phyloP scores from a whole-genome alignment of 441 rosid genomes.

The Geranium incanum region DNA sequence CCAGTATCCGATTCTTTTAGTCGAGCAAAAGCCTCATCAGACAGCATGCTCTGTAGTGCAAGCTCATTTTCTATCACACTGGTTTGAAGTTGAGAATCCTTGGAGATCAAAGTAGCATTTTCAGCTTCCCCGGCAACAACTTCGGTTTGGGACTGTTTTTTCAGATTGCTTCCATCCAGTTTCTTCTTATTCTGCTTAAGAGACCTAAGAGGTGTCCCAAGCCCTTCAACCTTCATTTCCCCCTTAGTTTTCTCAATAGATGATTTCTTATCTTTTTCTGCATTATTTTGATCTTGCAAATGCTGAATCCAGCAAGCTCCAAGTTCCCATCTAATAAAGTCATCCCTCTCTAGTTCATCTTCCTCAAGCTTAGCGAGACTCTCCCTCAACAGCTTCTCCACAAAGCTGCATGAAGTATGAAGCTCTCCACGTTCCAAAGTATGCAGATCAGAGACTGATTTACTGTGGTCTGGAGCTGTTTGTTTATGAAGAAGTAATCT shows the following conservation, averaged over 20 bases:
- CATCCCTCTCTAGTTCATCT: slow-evolving; percentile 35
- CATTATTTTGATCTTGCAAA: slow-evolving; percentile 56
- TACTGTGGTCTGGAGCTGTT: slow-evolving; percentile 45
- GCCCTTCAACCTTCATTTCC: slow-evolving; percentile 97
- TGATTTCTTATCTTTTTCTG: slow-evolving; percentile 73
- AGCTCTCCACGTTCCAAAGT: slow-evolving; percentile 50
- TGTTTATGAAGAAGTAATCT: slow-evolving; percentile 67
- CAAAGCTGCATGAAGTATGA: slow-evolving; percentile 48
- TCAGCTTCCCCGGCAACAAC: slow-evolving; percentile 40
- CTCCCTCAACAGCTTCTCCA: slow-evolving; percentile 48
- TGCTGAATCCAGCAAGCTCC: slow-evolving; percentile 87
- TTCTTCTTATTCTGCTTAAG: slow-evolving; percentile 66
- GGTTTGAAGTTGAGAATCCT: slow-evolving; percentile 43
- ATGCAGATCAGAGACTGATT: slow-evolving; percentile 37
- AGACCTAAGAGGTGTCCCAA: slow-evolving; percentile 85
- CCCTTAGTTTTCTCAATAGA: slow-evolving; percentile 57
- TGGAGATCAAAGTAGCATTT: slow-evolving; percentile 17
- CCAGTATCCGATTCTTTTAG: slow-evolving; percentile 77
- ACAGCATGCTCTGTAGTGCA: slow-evolving; percentile 39
- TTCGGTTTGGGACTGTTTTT: slow-evolving; percentile 27
- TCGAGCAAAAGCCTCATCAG: slow-evolving; percentile 56
- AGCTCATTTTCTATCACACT: slow-evolving; percentile 43
- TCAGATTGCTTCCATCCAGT: slow-evolving; percentile 30
- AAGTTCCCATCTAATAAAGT: slow-evolving; percentile 62
- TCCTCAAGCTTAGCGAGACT: slow-evolving; percentile 62